Conservation (phyloP, 139 green algal species). For the Spirogloea muscicola region DNA sequence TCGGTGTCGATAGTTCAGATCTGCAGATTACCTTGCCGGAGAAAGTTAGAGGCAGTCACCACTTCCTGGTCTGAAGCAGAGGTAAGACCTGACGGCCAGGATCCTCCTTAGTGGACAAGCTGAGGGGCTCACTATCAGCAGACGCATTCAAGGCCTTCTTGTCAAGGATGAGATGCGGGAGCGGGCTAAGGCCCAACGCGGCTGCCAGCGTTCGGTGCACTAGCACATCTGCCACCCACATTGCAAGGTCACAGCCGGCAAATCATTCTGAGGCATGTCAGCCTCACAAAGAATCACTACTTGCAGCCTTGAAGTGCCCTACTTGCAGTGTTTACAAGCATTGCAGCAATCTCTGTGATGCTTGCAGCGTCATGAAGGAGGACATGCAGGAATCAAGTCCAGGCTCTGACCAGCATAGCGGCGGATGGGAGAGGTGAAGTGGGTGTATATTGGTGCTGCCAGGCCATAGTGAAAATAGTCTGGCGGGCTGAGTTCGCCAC, state of each 20-base stretch:
- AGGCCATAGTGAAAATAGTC: slow-evolving; percentile 59
- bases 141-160: slow-evolving; percentile 16
- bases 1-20: slow-evolving; percentile 78
- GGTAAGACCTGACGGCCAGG: too few relatives aligned
- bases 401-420: slow-evolving; percentile 49
- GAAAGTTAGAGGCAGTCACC: too few relatives aligned
- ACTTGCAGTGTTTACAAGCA: too few relatives aligned
- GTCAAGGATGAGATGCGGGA: slow-evolving; percentile 66
- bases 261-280: too few relatives aligned
- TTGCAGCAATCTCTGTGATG: too few relatives aligned
- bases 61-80: too few relatives aligned
- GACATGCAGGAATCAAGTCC: background rate
- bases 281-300: too few relatives aligned
- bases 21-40: too few relatives aligned
- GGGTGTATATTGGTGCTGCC: slow-evolving; percentile 55
- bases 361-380: too few relatives aligned
- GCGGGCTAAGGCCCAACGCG: slow-evolving; percentile 66
- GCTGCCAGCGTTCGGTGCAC: slow-evolving; percentile 48
- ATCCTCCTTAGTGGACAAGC: too few relatives aligned
- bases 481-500: slow-evolving; percentile 19
- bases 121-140: slow-evolving; percentile 37
- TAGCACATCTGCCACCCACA: slow-evolving; percentile 49
- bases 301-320: too few relatives aligned
- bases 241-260: background rate
- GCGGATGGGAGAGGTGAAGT: slow-evolving; percentile 63